These are phyloP conservation scores for Orbilia oligospora DNA, from an alignment of 2,329 filamentous ascomycete genomes.

Conservation along the genomic window DNA sequence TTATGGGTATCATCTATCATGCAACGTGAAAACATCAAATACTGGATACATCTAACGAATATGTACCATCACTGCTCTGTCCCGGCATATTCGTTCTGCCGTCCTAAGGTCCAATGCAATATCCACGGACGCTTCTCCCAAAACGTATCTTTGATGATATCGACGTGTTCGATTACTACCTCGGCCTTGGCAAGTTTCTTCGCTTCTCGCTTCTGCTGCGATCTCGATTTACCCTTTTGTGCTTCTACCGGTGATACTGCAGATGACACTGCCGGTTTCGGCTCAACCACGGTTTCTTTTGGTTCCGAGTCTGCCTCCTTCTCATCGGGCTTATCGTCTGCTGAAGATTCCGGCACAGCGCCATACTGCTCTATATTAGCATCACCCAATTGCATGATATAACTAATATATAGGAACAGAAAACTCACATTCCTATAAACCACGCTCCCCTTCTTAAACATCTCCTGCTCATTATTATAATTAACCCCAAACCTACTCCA, in stretches of 20 bases:
- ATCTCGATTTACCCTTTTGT: conserved; percentile 76
- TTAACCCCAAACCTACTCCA: conserved; percentile 92
- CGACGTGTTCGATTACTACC: conserved; percentile 86
- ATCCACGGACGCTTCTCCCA: conserved; percentile 91
- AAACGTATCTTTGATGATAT: conserved; percentile 96
- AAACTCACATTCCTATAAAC: conserved; percentile 81
- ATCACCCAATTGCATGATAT: background rate
- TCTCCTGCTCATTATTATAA: conserved; percentile 95
- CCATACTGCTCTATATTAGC: conserved; percentile 48
- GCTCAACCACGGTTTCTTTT: background rate
- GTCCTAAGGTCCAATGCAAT: conserved; percentile 69
- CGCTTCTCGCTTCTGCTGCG: conserved; percentile 82
- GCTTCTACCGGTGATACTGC: conserved; percentile 57
- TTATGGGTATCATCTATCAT: conserved; percentile 23
- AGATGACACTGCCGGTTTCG: conserved; percentile 31
- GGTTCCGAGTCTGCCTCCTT: conserved; percentile 70
- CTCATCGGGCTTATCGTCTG: conserved; percentile 63
- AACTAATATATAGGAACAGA: background rate
- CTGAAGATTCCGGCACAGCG: conserved; percentile 65
- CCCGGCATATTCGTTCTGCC: conserved; percentile 56
- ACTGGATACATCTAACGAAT: background rate
- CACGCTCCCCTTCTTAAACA: conserved; percentile 93
- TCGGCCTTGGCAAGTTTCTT: conserved; percentile 85
- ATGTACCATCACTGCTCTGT: conserved; percentile 28
- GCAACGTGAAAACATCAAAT: background rate